These are phyloP conservation scores for Puccinia brachypodii DNA, from an alignment of 1,284 basidiomycete species.

Conservation along the genomic window DNA sequence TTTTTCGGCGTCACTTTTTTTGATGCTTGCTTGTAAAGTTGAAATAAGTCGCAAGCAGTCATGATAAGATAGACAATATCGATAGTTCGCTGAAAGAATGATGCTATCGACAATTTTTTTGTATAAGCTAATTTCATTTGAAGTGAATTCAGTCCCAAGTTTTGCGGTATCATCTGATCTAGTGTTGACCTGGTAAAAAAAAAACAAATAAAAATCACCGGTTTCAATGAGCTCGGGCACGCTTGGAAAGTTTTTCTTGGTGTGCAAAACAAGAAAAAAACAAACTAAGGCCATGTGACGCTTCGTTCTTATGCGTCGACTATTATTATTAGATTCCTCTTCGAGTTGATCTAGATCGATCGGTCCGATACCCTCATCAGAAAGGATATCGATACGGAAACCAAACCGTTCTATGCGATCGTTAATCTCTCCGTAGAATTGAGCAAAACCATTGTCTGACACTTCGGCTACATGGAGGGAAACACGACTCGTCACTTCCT, in stretches of 20 bases:
- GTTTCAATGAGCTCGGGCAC: not conserved
- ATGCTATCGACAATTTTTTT: conserved; percentile 32
- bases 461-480: not conserved
- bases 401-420: conserved; percentile 20
- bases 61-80: conserved; percentile 35
- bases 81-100: conserved; percentile 16
- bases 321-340: not conserved
- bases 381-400: conserved; percentile 29
- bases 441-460: conserved; percentile 3
- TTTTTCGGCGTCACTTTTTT: conserved; percentile 38
- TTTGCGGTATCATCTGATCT: conserved; percentile 24
- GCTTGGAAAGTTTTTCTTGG: not conserved
- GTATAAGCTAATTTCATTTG: conserved; percentile 24
- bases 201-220: not conserved
- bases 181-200: conserved; percentile 20
- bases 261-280: not conserved
- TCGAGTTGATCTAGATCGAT: conserved; percentile 23
- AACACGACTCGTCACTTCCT: not conserved
- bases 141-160: conserved; percentile 26
- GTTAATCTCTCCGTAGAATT: conserved; percentile 31
- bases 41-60: conserved; percentile 20
- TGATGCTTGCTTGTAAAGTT: not conserved
- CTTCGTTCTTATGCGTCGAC: not conserved
- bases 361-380: conserved; percentile 24
- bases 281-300: conserved; percentile 32